phyloP scores from a whole-genome alignment of 2,329 filamentous ascomycete species.

The Curvularia verruculosa region DNA sequence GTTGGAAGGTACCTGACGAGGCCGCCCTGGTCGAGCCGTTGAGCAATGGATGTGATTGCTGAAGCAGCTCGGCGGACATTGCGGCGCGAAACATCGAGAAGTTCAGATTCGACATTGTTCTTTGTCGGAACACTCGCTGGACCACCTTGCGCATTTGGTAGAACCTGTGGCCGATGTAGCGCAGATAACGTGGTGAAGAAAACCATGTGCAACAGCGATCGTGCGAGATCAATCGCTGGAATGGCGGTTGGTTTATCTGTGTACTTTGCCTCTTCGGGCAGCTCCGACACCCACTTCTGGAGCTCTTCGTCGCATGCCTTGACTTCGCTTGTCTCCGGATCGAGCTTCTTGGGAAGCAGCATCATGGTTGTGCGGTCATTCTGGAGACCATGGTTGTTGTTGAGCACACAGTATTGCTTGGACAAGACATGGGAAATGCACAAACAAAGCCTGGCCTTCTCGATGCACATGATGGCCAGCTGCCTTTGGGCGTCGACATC shows the following conservation, averaged over 20 bases:
- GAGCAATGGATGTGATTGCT: slow-evolving; percentile 84
- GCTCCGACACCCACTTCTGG: slow-evolving; percentile 73
- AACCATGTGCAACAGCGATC: slow-evolving; percentile 89
- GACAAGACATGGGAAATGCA: slow-evolving; percentile 89
- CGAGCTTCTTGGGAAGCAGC: slow-evolving; percentile 85
- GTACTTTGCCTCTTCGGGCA: slow-evolving; percentile 76
- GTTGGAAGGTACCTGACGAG: slow-evolving; percentile 84
- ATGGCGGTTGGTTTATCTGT: slow-evolving; percentile 65
- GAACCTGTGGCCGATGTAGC: slow-evolving; percentile 86
- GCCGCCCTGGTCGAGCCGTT: slow-evolving; percentile 73
- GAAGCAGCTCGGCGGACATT: slow-evolving; percentile 83
- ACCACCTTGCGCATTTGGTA: slow-evolving; percentile 70
- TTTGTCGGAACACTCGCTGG: slow-evolving; percentile 53
- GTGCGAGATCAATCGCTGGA: slow-evolving; percentile 68
- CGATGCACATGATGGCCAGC: slow-evolving; percentile 85
- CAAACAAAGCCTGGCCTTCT: slow-evolving; percentile 87
- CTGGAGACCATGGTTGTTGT: slow-evolving; percentile 74
- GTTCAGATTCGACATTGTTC: slow-evolving; percentile 58
- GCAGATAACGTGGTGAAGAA: slow-evolving; percentile 92
- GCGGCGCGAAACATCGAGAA: slow-evolving; percentile 81
- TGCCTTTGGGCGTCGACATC: slow-evolving; percentile 76
- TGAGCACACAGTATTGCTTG: slow-evolving; percentile 89
- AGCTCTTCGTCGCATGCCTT: slow-evolving; percentile 79
- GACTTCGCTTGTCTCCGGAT: slow-evolving; percentile 81
- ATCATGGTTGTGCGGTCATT: slow-evolving; percentile 81